Evolutionary conservation across 73 alveolate species (phyloP), one percentile per base, ranked within the genome.

Genomic region (Tetrahymena thermophila): DNA sequence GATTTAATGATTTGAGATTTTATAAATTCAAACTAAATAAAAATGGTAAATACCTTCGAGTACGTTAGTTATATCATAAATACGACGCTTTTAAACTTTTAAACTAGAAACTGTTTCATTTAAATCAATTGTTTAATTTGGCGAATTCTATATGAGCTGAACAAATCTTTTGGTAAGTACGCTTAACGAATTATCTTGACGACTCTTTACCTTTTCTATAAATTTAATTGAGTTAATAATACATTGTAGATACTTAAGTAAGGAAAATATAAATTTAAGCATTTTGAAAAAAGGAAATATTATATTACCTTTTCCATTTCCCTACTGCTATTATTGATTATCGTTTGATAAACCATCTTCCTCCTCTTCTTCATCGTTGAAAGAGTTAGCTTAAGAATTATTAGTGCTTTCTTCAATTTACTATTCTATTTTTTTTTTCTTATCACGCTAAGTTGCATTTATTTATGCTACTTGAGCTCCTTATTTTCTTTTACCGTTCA

Each of bases 81-180:
- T 96, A 93, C 98, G 83, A 43, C 98, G 95, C 50, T 96, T 96
- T 85, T 96, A 85, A 34, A 96, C 98, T 16, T 85, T 43, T 40
- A 96, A 93, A 56, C 55, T 94, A 34, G 85, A 35, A 50, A 95
- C 97, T 15, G 98, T 97, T 42, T 95, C 96, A 89, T 96, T 96
- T 93, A 96, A 94, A 85, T 96, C 98, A 4, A 96, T 96, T 43
- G 97, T 95, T 93, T 95, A 35, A 35, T 96, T 96, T 25, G 94
- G 95, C 34, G 97, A 93, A 56, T 85, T 89, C 89, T 94, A 43
- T 21, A 96, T 96, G 85, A 96, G 96, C 40, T 96, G 94, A 50
- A 96, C 98, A 93, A 96, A 96, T 89, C 96, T 96, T 84, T 96
- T 96, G 57, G 98, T 96, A 13, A 96, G 96, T 10, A 96, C 98